Evolutionary conservation across 345 rosid genomes (phyloP), one percentile per base, ranked within the genome.

Genomic region (Ricinus communis): DNA sequence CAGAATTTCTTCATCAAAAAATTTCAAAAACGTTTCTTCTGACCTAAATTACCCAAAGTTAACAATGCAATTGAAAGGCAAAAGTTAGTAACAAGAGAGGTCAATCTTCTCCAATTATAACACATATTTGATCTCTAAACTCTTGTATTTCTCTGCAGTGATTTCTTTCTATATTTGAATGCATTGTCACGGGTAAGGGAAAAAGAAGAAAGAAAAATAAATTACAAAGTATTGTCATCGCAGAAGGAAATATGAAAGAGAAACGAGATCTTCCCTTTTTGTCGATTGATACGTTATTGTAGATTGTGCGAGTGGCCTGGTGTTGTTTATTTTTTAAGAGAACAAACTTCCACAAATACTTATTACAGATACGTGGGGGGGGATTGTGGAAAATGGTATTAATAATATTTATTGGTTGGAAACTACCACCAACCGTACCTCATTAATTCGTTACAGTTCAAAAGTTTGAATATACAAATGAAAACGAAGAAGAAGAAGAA

Each of bases 221-320:
- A n/a, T n/a, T n/a, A n/a, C n/a, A n/a, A n/a, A n/a, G n/a, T n/a
- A 38, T 0, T 43, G 31, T 18, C 5, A 12, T 21, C 4, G 41
- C 27, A 36, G 68, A 28, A 50, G 45, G 45, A 57, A 50, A 59
- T n/a, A n/a, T n/a, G 43, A 40, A 45, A 55, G 5, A 27, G 66
- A 74, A 25, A 27, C 0, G 25, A 73, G 79, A 70, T 27, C 77
- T 73, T 50, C 81, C 83, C 66, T n/a, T 82, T 81, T 76, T 78
- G 80, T 88, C 82, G 73, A 83, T 45, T 80, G 88, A 85, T 71
- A 79, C 54, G 89, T 90, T 84, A 71, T 52, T 50, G 80, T 55
- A 68, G 24, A 3, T 65, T 70, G 40, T 70, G 45, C 36, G 16
- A 40, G 77, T 75, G 74, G 40, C 46, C 54, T 31, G 18, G 52